A percentile compares a stretch with the other conserved stretches of the same genome.
Evolutionary conservation across 1,284 basidiomycete genomes (phyloP).

Genomic region (Heliocybe sulcata): DNA sequence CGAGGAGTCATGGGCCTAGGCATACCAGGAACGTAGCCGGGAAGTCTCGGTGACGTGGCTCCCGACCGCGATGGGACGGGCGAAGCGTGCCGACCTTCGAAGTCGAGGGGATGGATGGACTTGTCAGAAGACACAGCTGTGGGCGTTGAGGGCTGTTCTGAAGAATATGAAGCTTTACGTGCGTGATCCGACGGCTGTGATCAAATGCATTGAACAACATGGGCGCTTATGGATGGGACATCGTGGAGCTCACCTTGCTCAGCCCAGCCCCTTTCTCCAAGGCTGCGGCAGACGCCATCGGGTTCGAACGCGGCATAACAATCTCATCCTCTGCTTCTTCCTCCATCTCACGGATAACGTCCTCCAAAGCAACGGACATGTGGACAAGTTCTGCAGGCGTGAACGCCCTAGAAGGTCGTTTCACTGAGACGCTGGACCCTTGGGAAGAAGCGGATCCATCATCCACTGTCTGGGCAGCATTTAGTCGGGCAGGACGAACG

Average conservation of each 20-base stretch:
- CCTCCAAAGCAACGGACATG: slow-evolving; percentile 64
- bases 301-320: slow-evolving; percentile 46
- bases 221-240: background rate
- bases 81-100: slow-evolving; percentile 43
- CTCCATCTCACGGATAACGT: slow-evolving; percentile 62
- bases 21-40: slow-evolving; percentile 85
- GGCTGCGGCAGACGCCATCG: background rate
- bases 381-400: slow-evolving; percentile 47
- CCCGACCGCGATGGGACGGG: slow-evolving; percentile 39
- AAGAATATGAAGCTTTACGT: background rate
- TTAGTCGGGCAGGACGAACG: slow-evolving; percentile 31
- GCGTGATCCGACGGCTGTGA: background rate
- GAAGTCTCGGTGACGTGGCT: slow-evolving; percentile 49
- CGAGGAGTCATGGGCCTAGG: slow-evolving; percentile 79
- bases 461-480: slow-evolving; percentile 17
- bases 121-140: slow-evolving; percentile 65
- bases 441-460: slow-evolving; percentile 7
- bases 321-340: slow-evolving; percentile 58
- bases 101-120: slow-evolving; percentile 33
- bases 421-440: slow-evolving; percentile 7
- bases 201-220: background rate
- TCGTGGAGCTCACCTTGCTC: background rate
- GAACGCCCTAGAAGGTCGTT: slow-evolving; percentile 39
- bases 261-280: background rate
- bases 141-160: slow-evolving; percentile 36